Evolutionary conservation across 1,139 yeast genomes (phyloP), one percentile per base, ranked within the genome.

Genomic region (Debaryomyces fabryi): DNA sequence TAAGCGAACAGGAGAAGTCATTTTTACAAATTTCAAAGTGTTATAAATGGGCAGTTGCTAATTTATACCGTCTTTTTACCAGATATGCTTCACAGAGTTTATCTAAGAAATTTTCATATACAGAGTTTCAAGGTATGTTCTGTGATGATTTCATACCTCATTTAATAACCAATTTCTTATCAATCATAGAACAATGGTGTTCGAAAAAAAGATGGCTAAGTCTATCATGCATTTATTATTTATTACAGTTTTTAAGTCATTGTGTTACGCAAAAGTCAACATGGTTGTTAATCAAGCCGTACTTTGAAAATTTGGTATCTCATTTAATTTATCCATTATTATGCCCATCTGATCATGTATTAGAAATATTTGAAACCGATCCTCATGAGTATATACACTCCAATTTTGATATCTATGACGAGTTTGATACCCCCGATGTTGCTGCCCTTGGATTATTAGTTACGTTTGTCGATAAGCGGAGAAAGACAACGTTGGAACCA

Each of bases 361-460:
- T 91, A 51, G 96, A 89, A 54, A 69, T 82, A 32, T 92, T 88
- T 69, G 96, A 91, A 53, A 82, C 80, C 52, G 98, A 93, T 61
- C 98, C 98, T 6, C 88, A 83, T 49, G 97, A 92, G 65, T 93
- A 91, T 63, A 88, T 93, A 53, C 92, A 88, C 65, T 78, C 86
- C 56, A 82, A 84, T 50, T 77, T 90, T 60, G 96, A 90, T 62
- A 70, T 81, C 32, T 81, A 81, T 63, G 86, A 82, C 48, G 85
- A 79, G 48, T 72, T 69, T 39, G 72, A 77, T 50, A 75, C 85
- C 12, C 86, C 90, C n/a, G 90, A 86, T 62, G 69, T 79, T 44
- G 89, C 91, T 2, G 86, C 90, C 1, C 69, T 83, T 49, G 79
- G 83, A 2, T 71, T 87, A 46, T 68, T 87, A 49, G 80, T 78